Percentiles rank a stretch among this genome's conserved stretches.
These are phyloP conservation scores for Lactarius psammicola DNA, from an alignment of 768 basidiomycete genomes.

Conservation along the genomic window DNA sequence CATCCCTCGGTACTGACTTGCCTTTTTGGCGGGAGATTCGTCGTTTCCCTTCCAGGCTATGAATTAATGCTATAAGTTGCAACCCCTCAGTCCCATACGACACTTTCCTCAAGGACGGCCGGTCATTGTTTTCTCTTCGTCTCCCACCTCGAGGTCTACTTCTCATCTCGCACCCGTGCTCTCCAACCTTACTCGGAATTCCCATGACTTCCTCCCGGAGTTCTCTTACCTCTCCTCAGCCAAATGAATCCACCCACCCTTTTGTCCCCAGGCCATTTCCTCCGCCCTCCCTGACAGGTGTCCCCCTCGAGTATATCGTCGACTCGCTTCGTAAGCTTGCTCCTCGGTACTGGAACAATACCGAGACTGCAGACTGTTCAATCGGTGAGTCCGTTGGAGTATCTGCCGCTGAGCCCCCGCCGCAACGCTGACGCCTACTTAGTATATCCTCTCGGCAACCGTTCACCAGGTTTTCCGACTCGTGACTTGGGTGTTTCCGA, in stretches of 20 bases:
- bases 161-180: slow-evolving; percentile 1
- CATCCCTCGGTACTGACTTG: not conserved
- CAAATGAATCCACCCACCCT: slow-evolving; percentile 33
- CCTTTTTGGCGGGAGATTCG: slow-evolving; percentile 15
- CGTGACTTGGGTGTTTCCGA: slow-evolving; percentile 10
- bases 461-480: not conserved
- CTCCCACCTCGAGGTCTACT: not conserved
- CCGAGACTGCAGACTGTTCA: slow-evolving; percentile 77
- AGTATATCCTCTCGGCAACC: slow-evolving; percentile 22
- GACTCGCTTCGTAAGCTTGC: slow-evolving; percentile 67
- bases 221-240: slow-evolving; percentile 24
- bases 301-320: slow-evolving; percentile 72
- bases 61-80: slow-evolving; percentile 11
- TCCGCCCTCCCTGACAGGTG: slow-evolving; percentile 57
- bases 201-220: slow-evolving; percentile 24
- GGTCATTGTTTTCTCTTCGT: slow-evolving; percentile 14
- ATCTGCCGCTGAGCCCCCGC: not conserved
- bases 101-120: slow-evolving; percentile 3
- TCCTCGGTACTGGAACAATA: slow-evolving; percentile 68
- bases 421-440: not conserved
- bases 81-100: slow-evolving; percentile 1
- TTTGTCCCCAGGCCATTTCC: slow-evolving; percentile 62
- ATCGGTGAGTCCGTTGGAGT: slow-evolving; percentile 46
- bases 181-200: not conserved
- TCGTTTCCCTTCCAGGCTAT: not conserved